phyloP scores from a whole-genome alignment of 257 asterid species.

The Nyctanthes arbortristis region DNA sequence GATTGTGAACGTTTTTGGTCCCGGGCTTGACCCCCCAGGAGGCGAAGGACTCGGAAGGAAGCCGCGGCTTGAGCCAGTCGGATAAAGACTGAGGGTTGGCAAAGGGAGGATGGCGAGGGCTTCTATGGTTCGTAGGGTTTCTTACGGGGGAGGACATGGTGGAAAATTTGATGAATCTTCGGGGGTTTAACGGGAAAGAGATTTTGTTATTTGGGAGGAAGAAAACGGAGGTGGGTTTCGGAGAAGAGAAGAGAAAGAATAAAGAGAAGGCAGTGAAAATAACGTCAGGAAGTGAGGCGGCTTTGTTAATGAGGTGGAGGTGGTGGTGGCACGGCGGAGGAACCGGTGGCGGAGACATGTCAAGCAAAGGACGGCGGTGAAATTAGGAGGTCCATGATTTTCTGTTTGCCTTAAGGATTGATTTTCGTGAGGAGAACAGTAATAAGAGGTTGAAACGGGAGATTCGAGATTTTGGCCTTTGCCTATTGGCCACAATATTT shows the following conservation, averaged over 20 bases:
- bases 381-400: conserved; percentile 18
- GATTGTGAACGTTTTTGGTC: conserved; percentile 79
- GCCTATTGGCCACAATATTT: too few species aligned
- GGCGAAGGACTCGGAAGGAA: conserved; percentile 67
- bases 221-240: conserved; percentile 51
- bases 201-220: conserved; percentile 39
- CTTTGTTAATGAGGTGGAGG: conserved; percentile 46
- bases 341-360: conserved; percentile 38
- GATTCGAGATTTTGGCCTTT: conserved; percentile 27
- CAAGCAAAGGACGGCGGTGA: conserved; percentile 22
- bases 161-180: conserved; percentile 49
- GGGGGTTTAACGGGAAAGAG: conserved; percentile 52
- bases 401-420: conserved; percentile 8
- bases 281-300: conserved; percentile 67
- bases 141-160: conserved; percentile 52
- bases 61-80: conserved; percentile 86
- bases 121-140: conserved; percentile 28
- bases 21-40: conserved; percentile 98
- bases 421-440: neutral
- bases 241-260: conserved; percentile 62
- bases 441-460: conserved; percentile 48
- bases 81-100: conserved; percentile 84
- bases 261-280: conserved; percentile 76
- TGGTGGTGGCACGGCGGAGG: conserved; percentile 38
- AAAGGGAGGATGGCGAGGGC: conserved; percentile 42